Base-by-base conservation (phyloP, 1,284 basidiomycete species). In the Xerocomus tenax region DNA sequence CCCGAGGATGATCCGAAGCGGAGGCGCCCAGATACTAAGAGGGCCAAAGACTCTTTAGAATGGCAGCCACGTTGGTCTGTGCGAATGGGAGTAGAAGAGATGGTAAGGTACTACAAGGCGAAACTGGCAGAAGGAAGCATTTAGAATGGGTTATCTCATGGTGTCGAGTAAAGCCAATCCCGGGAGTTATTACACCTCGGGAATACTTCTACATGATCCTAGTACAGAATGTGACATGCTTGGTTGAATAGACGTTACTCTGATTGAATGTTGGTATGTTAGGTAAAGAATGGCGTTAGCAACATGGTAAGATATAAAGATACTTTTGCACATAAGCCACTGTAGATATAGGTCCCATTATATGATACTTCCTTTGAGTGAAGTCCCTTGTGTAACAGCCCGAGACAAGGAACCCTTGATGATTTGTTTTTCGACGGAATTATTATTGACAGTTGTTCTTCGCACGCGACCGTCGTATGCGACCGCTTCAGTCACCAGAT, bases 1-100 rank as follows among this genome's bases (percentile, higher is more conserved):
- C 91, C 91, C 45, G 82, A 79, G 51, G 95, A 98, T 64, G 95
- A 98, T 71, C 95, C 95, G 26, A 91, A 94, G 71, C 86, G 89
- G 70, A 79, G 95, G 61, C 79, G 90, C 56, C 90, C 95, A 40
- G 94, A 98, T 68, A 97, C 91, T 34, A 84, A 87, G 26, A 77
- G 92, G 45, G 95, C 95, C 48, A 91, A 88, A 69, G 76, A 87
- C 65, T 68, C 76, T n/a, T 77, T 98, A 40, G 73, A 78, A 26
- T 98, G 95, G 95, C 81, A 94, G 64, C 92, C 94, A n/a, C 77
- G 82, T 61, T 98, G 92, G 90, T 85, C 84, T 15, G 82, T 92
- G 21, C 75, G 80, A 52, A 91, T 90, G 78, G 91, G 92, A n/a
- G 67, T 95, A 48, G 86, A 90, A 69, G 92, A 95, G 74, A 95